A percentile compares a stretch with the other conserved stretches of the same genome.
Evolutionary conservation across 1,139 yeast species (phyloP).

Genomic region (Suhomyces coccinellae): DNA sequence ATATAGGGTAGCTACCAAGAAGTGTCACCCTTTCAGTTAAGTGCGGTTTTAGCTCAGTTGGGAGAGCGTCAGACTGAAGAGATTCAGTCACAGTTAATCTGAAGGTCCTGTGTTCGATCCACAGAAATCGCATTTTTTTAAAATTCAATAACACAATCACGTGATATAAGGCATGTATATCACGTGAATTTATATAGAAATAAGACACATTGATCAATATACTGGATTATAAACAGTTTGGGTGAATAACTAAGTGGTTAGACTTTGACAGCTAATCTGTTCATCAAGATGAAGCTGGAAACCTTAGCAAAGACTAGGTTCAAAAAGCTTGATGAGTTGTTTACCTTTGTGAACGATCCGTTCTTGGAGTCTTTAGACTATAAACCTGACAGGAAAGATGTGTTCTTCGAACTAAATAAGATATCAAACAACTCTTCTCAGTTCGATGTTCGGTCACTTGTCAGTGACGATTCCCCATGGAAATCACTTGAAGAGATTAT

Average conservation of each 20-base stretch:
- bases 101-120: conserved; percentile 62
- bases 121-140: conserved; percentile 28
- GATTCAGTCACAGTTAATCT: conserved; percentile 42
- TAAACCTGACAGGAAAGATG: background rate
- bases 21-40: background rate
- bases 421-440: background rate
- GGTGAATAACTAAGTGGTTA: background rate
- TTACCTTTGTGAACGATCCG: conserved; percentile 9
- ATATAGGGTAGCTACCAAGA: no score
- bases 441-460: conserved; percentile 1
- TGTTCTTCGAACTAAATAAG: conserved; percentile 5
- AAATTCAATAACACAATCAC: conserved; percentile 20
- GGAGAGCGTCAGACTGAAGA: conserved; percentile 92
- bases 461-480: background rate
- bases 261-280: background rate
- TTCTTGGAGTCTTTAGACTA: conserved; percentile 4
- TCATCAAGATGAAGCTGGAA: background rate
- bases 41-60: conserved; percentile 69
- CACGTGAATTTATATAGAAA: conserved; percentile 9
- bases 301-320: conserved; percentile 4
- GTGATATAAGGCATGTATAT: conserved; percentile 15
- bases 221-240: background rate
- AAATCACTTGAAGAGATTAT: conserved; percentile 1
- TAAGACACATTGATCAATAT: background rate
- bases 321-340: conserved; percentile 12